phyloP scores from a whole-genome alignment of 2,329 filamentous ascomycete species.

The Didymella lethalis region DNA sequence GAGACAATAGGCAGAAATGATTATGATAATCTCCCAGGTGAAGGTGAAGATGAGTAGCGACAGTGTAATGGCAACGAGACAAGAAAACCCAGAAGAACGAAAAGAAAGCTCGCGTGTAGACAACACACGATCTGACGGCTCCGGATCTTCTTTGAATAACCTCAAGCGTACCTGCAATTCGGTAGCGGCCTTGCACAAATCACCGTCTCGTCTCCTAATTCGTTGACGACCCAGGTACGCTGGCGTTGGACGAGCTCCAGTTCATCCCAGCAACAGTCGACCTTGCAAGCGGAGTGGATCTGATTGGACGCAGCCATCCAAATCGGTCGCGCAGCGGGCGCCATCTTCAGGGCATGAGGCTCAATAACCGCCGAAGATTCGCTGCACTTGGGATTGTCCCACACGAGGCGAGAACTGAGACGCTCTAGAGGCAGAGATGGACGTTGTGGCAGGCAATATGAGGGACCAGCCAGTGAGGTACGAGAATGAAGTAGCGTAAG shows the following conservation, averaged over 20 bases:
- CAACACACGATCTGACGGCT: conserved; percentile 11
- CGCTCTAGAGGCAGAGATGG: conserved; percentile 43
- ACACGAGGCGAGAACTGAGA: conserved; percentile 48
- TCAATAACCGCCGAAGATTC: conserved; percentile 50
- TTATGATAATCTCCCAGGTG: not conserved
- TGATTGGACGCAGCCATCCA: conserved; percentile 46
- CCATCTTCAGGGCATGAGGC: conserved; percentile 42
- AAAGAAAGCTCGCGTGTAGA: conserved; percentile 8
- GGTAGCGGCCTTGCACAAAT: conserved; percentile 26
- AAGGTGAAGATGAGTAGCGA: conserved; percentile 13
- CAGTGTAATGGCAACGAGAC: conserved; percentile 27
- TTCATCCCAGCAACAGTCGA: conserved; percentile 37
- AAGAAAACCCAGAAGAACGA: conserved; percentile 11
- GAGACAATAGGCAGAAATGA: conserved; percentile 2
- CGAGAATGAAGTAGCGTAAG: conserved; percentile 30
- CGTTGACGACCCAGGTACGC: conserved; percentile 36
- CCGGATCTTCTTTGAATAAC: conserved; percentile 18
- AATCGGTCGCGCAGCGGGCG: conserved; percentile 43
- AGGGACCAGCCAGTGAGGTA: conserved; percentile 40
- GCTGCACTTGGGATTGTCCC: conserved; percentile 44
- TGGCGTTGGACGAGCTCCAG: conserved; percentile 33
- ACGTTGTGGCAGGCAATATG: conserved; percentile 40
- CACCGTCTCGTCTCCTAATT: conserved; percentile 33
- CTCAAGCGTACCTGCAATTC: conserved; percentile 7
- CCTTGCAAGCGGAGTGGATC: conserved; percentile 26